phyloP scores from a whole-genome alignment of 83 land plant genomes.

The Picea engelmannii region DNA sequence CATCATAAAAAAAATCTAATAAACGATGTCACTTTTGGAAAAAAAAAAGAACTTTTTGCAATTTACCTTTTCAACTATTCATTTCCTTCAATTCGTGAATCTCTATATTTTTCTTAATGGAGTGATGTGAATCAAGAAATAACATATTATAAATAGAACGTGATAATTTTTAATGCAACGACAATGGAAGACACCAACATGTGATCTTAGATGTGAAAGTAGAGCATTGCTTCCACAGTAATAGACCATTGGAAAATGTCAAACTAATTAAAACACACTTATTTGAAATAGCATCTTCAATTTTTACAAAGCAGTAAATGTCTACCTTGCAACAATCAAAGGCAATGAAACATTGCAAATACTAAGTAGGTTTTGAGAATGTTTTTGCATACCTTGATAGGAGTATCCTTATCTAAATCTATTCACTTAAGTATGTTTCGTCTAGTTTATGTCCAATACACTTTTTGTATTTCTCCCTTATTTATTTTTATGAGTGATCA shows the following conservation, averaged over 20 bases:
- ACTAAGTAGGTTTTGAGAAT: not conserved
- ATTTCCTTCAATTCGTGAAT: too few relatives aligned
- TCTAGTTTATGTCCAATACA: constrained; percentile 36
- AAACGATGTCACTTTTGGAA: too few relatives aligned
- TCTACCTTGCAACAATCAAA: not conserved
- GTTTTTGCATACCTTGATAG: constrained; percentile 1
- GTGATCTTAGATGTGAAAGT: too few relatives aligned
- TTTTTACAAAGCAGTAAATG: not conserved
- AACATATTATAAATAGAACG: too few relatives aligned
- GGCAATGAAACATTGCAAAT: not conserved
- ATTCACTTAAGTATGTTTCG: constrained; percentile 19
- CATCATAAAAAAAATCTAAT: too few relatives aligned
- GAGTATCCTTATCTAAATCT: constrained; percentile 32
- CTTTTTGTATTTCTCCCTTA: constrained; percentile 10
- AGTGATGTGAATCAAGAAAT: too few relatives aligned
- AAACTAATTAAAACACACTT: not conserved
- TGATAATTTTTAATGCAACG: too few relatives aligned
- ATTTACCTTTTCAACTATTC: too few relatives aligned
- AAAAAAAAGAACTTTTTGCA: too few relatives aligned
- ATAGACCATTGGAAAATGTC: not conserved
- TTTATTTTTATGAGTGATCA: constrained; percentile 7
- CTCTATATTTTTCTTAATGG: too few relatives aligned
- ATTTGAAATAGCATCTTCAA: not conserved
- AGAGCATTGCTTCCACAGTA: not conserved
- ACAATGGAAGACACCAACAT: too few relatives aligned